Evolutionary conservation across 169 alveolate genomes (phyloP), one percentile per base, ranked within the genome.

Genomic region (Pseudocohnilembus persalinus): DNA sequence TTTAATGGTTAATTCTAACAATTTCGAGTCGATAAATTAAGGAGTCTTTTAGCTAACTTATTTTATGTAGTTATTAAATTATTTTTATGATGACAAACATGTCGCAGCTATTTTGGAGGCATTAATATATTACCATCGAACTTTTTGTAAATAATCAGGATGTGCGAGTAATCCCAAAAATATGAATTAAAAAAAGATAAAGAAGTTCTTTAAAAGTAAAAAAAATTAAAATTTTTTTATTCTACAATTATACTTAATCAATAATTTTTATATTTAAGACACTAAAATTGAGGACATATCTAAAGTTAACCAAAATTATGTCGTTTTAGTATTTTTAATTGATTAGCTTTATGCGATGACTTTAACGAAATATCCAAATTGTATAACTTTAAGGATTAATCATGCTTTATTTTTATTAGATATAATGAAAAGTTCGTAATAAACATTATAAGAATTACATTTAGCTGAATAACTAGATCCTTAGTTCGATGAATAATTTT

Each of bases 1-100:
- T 0, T 74, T 86, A 83, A 86, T 86, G 90, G 83, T 86, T 25
- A 85, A 86, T 34, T 86, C 90, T 29, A 86, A 86, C 74, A 86
- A 86, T 35, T 86, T 86, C 65, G 90, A 86, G 63, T 86, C 90
- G 1, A 73, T 86, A 11, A 86, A 86, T 75, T 65, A 86, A 81
- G 86, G 87, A 26, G 33, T 86, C 0, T 34, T 63, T 73, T 76
- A 86, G 64, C 29, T 86, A 4, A 65, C 73, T 49, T 86, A 86
- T 65, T 32, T 86, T 4, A 86, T 87, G 0, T 80, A 78, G 74
- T 80, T 80, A 27, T 65, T 86, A 63, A 86, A 86, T 81, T 86
- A 86, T 29, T 86, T 80, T 33, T 68, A 73, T 79, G 64, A 81
- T 29, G 90, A 86, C 74, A 86, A 83, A 81, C 79, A 86, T 76